A percentile compares a stretch with the other conserved stretches of the same genome.
These are phyloP conservation scores for Alternaria postmessia DNA, from an alignment of 2,329 filamentous ascomycete species.

Conservation along the genomic window DNA sequence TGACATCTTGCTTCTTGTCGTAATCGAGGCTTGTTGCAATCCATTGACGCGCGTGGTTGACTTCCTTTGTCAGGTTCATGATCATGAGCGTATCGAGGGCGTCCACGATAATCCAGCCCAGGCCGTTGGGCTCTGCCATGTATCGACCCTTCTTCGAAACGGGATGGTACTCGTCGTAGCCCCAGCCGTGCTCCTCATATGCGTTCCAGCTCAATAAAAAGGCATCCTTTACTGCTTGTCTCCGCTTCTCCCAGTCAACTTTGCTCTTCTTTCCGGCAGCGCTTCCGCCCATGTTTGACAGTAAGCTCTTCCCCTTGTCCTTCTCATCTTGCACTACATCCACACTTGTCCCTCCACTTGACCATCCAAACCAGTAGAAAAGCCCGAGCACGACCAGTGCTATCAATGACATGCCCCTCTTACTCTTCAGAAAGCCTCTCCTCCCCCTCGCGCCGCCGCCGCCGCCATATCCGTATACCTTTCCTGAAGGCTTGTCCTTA, in stretches of 20 bases:
- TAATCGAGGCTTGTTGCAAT: constrained; percentile 81
- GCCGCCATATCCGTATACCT: constrained; percentile 65
- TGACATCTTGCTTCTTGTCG: constrained; percentile 93
- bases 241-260: constrained; percentile 78
- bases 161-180: constrained; percentile 87
- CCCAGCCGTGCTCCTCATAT: constrained; percentile 94
- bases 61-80: constrained; percentile 91
- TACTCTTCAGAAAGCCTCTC: constrained; percentile 63
- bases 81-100: constrained; percentile 95
- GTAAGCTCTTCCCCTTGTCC: constrained; percentile 43
- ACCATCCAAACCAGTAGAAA: constrained; percentile 74
- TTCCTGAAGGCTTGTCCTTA: constrained; percentile 88
- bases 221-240: constrained; percentile 84
- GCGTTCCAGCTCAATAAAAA: constrained; percentile 93
- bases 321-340: constrained; percentile 41
- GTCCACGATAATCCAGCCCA: constrained; percentile 99
- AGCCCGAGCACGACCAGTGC: constrained; percentile 64
- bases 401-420: constrained; percentile 64
- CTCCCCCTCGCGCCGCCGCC: constrained; percentile 65
- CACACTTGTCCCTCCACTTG: constrained; percentile 39
- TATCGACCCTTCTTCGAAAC: constrained; percentile 78
- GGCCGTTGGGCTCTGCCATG: constrained; percentile 81
- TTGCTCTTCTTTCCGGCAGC: constrained; percentile 37
- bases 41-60: constrained; percentile 89
- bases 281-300: constrained; percentile 41